Percentiles rank a stretch among this genome's conserved stretches.
These are phyloP conservation scores for Colletotrichum sp. DNA, from an alignment of 2,329 filamentous ascomycete species.

Conservation along the genomic window DNA sequence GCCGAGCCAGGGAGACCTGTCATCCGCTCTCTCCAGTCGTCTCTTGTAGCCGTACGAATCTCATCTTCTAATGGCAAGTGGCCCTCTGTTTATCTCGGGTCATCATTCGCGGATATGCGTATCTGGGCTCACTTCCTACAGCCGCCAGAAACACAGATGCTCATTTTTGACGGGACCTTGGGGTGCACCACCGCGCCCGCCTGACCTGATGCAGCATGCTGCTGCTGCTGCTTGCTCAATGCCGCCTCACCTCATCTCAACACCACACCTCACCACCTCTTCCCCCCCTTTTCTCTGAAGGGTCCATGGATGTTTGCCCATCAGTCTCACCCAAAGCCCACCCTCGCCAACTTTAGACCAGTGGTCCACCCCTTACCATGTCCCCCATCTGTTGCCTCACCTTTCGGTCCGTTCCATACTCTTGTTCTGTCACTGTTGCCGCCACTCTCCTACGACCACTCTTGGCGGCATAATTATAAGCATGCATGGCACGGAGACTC, in stretches of 20 bases:
- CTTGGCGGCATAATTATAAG: neutral
- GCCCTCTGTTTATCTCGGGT: neutral
- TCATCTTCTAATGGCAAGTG: neutral
- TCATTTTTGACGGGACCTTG: neutral
- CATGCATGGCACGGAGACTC: slow-evolving; percentile 2
- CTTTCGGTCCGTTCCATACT: slow-evolving; percentile 5
- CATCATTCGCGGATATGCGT: neutral
- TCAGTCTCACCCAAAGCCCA: neutral
- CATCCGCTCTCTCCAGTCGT: neutral
- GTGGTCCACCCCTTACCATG: neutral
- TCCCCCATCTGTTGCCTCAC: neutral
- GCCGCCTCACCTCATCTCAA: neutral
- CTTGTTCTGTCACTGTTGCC: neutral
- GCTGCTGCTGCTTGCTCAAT: neutral
- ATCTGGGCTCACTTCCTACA: slow-evolving; percentile 2
- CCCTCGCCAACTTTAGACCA: neutral
- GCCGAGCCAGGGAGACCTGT: neutral
- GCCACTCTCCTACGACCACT: neutral
- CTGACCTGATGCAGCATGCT: neutral
- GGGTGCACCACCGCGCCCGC: neutral
- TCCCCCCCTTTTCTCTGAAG: neutral
- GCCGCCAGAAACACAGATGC: neutral
- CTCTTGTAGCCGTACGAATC: neutral
- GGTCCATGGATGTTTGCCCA: neutral
- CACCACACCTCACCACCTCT: neutral